Conservation (phyloP, 257 asterid species). For the Solanum acaule region DNA sequence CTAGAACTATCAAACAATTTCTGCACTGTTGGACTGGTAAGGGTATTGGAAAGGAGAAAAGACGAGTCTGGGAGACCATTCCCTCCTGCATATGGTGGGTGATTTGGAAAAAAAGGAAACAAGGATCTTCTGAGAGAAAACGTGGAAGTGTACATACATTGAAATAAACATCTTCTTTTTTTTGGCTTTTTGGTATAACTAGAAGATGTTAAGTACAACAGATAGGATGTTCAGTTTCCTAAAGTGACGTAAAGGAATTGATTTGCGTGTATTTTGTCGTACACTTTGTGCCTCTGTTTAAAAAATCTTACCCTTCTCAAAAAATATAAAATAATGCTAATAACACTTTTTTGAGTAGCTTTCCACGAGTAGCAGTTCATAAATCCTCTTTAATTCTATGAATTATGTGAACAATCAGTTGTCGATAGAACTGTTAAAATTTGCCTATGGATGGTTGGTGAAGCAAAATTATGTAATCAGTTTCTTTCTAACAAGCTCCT, state of each 20-base stretch:
- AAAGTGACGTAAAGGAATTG: constrained; percentile 3
- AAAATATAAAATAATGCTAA: not conserved
- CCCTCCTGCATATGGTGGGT: not conserved
- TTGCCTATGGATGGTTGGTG: not conserved
- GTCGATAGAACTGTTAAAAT: not conserved
- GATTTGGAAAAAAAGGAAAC: not conserved
- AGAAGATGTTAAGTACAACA: not conserved
- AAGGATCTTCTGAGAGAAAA: not conserved
- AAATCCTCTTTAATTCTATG: not conserved
- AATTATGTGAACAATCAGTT: not conserved
- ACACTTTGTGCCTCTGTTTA: not conserved
- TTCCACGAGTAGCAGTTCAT: not conserved
- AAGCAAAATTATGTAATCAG: not conserved
- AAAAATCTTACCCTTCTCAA: not conserved
- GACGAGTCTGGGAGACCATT: not conserved
- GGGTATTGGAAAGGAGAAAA: not conserved
- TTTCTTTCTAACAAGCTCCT: not conserved
- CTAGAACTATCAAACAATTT: not conserved
- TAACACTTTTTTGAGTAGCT: not conserved
- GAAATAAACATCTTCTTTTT: not conserved
- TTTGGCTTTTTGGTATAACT: not conserved
- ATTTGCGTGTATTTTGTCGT: not conserved
- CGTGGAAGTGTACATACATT: not conserved
- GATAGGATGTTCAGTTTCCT: not conserved
- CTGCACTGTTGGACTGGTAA: not conserved